phyloP scores from a whole-genome alignment of 164 flowering plant species.

The Liquidambar formosana region DNA sequence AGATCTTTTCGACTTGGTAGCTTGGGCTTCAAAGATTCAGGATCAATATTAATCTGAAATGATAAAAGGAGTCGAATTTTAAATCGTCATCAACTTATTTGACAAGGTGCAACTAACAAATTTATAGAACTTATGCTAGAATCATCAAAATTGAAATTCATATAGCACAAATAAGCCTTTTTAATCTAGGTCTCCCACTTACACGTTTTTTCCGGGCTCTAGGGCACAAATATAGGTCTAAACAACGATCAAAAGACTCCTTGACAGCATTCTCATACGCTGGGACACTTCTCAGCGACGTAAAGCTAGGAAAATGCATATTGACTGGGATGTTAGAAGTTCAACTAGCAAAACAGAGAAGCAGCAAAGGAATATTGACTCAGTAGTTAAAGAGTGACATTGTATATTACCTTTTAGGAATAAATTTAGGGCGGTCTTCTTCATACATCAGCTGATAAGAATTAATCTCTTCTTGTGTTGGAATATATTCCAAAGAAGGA shows the following conservation, averaged over 20 bases:
- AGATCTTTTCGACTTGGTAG: slow-evolving; percentile 88
- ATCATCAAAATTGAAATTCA: background rate
- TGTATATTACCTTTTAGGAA: slow-evolving; percentile 71
- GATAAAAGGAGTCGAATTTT: background rate
- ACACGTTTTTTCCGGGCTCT: slow-evolving; percentile 90
- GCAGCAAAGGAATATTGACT: background rate
- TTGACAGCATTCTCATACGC: slow-evolving; percentile 77
- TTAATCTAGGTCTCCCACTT: slow-evolving; percentile 25
- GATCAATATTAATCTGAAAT: slow-evolving; percentile 86
- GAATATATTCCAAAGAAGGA: slow-evolving; percentile 91
- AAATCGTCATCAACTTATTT: slow-evolving; percentile 12
- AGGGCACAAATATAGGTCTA: slow-evolving; percentile 91
- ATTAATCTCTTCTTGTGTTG: slow-evolving; percentile 88
- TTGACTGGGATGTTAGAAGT: background rate
- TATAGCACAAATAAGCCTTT: too few relatives aligned
- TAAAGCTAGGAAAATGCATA: slow-evolving; percentile 44
- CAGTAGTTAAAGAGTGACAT: background rate
- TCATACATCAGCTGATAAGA: slow-evolving; percentile 84
- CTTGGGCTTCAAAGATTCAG: slow-evolving; percentile 91
- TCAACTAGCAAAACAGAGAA: slow-evolving; percentile 1
- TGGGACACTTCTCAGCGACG: slow-evolving; percentile 76
- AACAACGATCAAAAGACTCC: slow-evolving; percentile 83
- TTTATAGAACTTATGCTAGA: background rate
- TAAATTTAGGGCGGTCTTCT: slow-evolving; percentile 93
- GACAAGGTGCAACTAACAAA: background rate